Conservation (phyloP, 2,329 filamentous ascomycete species). For the Lasiodiplodia sp. region DNA sequence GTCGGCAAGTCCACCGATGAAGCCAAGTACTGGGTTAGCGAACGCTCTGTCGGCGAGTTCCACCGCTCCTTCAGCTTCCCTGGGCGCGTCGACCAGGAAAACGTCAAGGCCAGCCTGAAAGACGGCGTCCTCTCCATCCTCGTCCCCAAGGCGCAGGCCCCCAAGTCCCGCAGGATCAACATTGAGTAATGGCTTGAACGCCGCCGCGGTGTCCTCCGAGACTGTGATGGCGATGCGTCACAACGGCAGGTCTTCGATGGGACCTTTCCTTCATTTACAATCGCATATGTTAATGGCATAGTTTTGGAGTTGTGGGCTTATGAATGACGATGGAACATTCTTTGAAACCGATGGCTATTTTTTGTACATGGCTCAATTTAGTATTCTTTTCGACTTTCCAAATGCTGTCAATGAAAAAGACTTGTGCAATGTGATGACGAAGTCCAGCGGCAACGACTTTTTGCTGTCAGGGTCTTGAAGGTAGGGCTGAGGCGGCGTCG, state of each 20-base stretch:
- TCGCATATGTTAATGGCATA: conserved; percentile 2
- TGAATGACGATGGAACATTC: not conserved
- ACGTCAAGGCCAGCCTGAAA: conserved; percentile 67
- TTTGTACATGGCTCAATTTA: conserved; percentile 3
- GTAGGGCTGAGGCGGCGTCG: not conserved
- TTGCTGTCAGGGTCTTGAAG: not conserved
- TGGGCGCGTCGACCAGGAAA: conserved; percentile 63
- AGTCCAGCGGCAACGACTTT: conserved; percentile 17
- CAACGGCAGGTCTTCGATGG: not conserved
- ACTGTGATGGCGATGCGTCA: not conserved
- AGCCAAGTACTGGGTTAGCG: conserved; percentile 73
- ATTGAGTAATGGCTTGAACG: conserved; percentile 56
- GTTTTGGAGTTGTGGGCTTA: conserved; percentile 1
- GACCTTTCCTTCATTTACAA: not conserved
- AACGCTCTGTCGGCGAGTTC: conserved; percentile 67
- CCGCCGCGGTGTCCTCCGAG: not conserved
- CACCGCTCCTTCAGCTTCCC: conserved; percentile 67
- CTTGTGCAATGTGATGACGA: not conserved
- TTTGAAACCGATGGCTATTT: not conserved
- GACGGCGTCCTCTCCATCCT: conserved; percentile 65
- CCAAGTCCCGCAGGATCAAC: conserved; percentile 60
- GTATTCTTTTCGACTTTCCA: not conserved
- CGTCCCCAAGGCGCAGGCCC: conserved; percentile 63
- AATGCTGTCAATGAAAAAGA: not conserved
- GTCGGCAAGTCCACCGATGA: conserved; percentile 47